Percentiles rank a stretch among this genome's conserved stretches.
Evolutionary conservation across 768 basidiomycete genomes (phyloP).

Genomic region (Melanogaster broomeanus): DNA sequence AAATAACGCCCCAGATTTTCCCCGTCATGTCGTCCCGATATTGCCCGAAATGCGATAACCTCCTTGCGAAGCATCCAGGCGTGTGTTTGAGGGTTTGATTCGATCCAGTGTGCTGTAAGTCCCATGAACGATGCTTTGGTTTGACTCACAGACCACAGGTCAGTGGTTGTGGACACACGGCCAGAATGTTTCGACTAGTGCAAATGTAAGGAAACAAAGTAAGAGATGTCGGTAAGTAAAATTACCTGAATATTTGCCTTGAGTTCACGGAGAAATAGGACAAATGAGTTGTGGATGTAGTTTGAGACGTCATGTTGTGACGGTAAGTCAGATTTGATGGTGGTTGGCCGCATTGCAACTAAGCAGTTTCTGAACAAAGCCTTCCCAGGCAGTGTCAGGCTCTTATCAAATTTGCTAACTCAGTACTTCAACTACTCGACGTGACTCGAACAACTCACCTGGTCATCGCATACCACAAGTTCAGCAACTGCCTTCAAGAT

Average conservation of each 20-base stretch:
- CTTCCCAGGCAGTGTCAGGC: conserved; percentile 14
- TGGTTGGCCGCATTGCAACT: conserved; percentile 17
- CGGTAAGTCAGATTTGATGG: conserved; percentile 13
- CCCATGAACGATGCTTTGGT: conserved; percentile 27
- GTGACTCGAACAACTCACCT: conserved; percentile 5
- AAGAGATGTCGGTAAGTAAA: background rate
- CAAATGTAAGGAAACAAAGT: too few species aligned
- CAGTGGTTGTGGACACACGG: conserved; percentile 10
- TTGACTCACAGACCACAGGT: conserved; percentile 18
- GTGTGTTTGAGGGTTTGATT: background rate
- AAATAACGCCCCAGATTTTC: conserved; percentile 31
- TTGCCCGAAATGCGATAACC: conserved; percentile 23
- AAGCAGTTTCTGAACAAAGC: conserved; percentile 14
- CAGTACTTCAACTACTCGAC: too few species aligned
- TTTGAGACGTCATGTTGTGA: conserved; percentile 10
- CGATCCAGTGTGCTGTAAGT: conserved; percentile 14
- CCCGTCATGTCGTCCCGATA: conserved; percentile 26
- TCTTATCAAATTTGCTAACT: background rate
- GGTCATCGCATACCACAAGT: conserved; percentile 16
- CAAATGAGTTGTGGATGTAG: conserved; percentile 18
- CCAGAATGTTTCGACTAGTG: conserved; percentile 1
- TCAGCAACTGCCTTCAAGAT: conserved; percentile 12
- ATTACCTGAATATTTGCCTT: conserved; percentile 5
- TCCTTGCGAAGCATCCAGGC: conserved; percentile 23
- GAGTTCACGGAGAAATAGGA: conserved; percentile 3